Evolutionary conservation across 129 eudicot genomes (phyloP).

Genomic region (Silybum marianum): DNA sequence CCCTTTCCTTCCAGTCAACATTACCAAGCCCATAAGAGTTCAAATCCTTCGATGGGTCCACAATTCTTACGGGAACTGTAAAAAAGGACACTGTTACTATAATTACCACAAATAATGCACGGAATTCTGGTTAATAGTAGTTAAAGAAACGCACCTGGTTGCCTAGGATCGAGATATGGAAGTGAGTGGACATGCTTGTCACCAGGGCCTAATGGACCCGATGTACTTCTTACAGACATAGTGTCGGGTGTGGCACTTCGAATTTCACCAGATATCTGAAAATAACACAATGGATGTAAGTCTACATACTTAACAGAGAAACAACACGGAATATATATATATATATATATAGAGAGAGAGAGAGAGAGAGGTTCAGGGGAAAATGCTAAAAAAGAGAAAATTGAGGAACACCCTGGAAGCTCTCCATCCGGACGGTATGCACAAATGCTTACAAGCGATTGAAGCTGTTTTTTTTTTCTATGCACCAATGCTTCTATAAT

Average conservation of each 20-base stretch:
- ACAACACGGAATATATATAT: not conserved
- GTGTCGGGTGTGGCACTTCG: conserved; percentile 70
- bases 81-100: not conserved
- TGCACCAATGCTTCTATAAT: too few species aligned
- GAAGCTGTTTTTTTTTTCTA: too few species aligned
- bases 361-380: not conserved
- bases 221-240: conserved; percentile 68
- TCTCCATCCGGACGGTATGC: too few species aligned
- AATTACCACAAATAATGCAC: not conserved
- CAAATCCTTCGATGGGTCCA: conserved; percentile 84
- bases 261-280: conserved; percentile 76
- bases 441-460: too few species aligned
- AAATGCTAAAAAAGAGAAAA: too few species aligned
- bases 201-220: conserved; percentile 81
- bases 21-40: conserved; percentile 75
- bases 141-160: conserved; percentile 51
- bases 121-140: conserved; percentile 8
- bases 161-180: conserved; percentile 74
- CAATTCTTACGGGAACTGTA: conserved; percentile 83
- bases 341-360: too few species aligned
- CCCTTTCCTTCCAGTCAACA: conserved; percentile 93
- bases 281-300: not conserved
- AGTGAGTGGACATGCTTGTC: conserved; percentile 67
- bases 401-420: too few species aligned
- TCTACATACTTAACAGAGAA: not conserved